Evolutionary conservation across 2,329 filamentous ascomycete genomes (phyloP), one percentile per base, ranked within the genome.

Genomic region (Boeremia lycopersici): DNA sequence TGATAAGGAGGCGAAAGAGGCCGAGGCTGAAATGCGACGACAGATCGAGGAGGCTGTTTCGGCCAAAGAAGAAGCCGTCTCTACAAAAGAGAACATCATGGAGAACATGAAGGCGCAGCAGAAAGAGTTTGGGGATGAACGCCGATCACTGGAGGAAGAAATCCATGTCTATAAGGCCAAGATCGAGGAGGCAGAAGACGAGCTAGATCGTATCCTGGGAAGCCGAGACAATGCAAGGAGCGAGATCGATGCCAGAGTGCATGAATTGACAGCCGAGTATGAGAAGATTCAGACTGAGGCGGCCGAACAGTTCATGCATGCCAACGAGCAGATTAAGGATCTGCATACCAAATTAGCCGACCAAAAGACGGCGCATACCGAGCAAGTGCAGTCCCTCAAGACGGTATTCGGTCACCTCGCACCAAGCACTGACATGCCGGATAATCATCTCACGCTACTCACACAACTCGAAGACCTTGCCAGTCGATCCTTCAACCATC

Each of bases 41-140:
- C 88, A 87, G 65, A 84, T 96, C 57, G 86, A 95, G 60, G 93
- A 98, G 74, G 90, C 86, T 6, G 91, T 95, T 65, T 92, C 91
- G 3, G 97, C 90, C 0, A 99, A 98, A 74, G 89, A 90, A 64
- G 95, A 98, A 73, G 90, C 86, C 6, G 91, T 95, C 64, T 93
- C 91, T 2, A 97, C 90, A 1, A 99, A 99, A 74, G 89, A 90
- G 65, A 95, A 98, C 73, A 84, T 99, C 9, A 86, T 99, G 76
- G 89, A 91, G 61, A 99, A 99, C 69, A 91, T 99, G 78, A 92
- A 98, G 70, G 89, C 93, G 11, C 85, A 96, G 61, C 91, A 97
- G 74, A 86, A 86, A 25, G 95, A 98, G 68, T 97, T 96, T 63
- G 82, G 89, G 31, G 86, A 88, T 44, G 93, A 98, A 74, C 86